These are phyloP conservation scores for Myxozyma mucilagina DNA, from an alignment of 805 yeast genomes.

Conservation along the genomic window DNA sequence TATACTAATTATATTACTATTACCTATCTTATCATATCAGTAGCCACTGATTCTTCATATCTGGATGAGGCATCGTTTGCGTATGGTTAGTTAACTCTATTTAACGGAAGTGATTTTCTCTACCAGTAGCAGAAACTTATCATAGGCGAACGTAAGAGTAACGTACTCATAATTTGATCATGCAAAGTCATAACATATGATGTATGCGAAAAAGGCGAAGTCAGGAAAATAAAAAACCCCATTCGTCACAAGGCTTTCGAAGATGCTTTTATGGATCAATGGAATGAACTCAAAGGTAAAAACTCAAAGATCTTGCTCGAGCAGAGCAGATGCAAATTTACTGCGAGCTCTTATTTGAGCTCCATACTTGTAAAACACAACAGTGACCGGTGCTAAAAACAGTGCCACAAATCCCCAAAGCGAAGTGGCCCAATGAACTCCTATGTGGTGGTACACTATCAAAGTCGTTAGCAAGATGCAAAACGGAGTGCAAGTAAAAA, in stretches of 20 bases:
- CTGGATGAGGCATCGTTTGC: no score
- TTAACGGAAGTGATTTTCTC: no score
- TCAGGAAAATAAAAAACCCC: neutral
- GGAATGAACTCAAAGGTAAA: neutral
- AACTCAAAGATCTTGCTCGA: conserved; percentile 4
- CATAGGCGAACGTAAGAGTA: no score
- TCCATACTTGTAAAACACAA: conserved; percentile 55
- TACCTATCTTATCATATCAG: neutral
- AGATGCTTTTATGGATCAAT: neutral
- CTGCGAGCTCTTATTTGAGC: conserved; percentile 41
- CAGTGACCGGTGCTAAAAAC: conserved; percentile 56
- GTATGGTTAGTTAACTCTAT: no score
- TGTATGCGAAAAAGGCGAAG: no score
- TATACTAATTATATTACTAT: neutral
- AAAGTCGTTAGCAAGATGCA: neutral
- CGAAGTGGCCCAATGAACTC: conserved; percentile 59
- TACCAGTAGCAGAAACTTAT: no score
- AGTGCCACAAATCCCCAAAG: conserved; percentile 61
- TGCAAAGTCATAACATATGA: no score
- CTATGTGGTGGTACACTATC: conserved; percentile 53
- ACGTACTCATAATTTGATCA: no score
- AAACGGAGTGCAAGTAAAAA: neutral
- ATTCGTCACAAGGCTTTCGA: no score
- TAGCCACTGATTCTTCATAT: no score
- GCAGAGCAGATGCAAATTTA: conserved; percentile 17